Evolutionary conservation across 208 protist genomes (phyloP).

Genomic region (Wallacemonas sp.): DNA sequence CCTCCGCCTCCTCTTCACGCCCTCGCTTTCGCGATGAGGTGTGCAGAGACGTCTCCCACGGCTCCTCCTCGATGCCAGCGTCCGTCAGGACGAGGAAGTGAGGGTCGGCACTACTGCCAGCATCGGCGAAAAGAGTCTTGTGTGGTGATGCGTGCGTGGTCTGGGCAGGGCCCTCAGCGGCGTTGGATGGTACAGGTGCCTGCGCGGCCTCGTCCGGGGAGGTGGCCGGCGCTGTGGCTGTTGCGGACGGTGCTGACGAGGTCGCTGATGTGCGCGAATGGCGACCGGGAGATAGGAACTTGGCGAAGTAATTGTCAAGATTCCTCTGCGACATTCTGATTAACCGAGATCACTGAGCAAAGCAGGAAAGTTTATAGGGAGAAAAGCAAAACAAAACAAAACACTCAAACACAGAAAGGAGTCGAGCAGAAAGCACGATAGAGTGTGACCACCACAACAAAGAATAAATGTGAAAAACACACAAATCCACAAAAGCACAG

Average conservation of each 20-base stretch:
- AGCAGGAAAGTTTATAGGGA: too few relatives aligned
- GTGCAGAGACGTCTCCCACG: not conserved
- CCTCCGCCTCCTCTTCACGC: not conserved
- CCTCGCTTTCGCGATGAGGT: slow-evolving; percentile 6
- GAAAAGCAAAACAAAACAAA: too few relatives aligned
- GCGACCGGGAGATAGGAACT: slow-evolving; percentile 26
- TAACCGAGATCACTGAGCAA: too few relatives aligned
- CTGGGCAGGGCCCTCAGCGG: not conserved
- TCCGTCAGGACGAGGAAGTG: slow-evolving; percentile 19
- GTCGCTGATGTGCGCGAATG: too few relatives aligned
- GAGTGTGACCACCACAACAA: slow-evolving; percentile 10
- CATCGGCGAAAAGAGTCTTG: not conserved
- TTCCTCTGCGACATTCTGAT: slow-evolving; percentile 20
- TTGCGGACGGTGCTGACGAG: not conserved
- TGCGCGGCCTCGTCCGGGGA: slow-evolving; percentile 23
- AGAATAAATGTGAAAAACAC: slow-evolving; percentile 14
- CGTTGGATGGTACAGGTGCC: slow-evolving; percentile 12
- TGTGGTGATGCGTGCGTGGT: not conserved
- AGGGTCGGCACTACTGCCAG: not conserved
- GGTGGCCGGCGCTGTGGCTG: slow-evolving; percentile 2
- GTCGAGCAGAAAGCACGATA: not conserved
- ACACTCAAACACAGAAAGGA: not conserved
- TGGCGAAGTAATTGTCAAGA: slow-evolving; percentile 66
- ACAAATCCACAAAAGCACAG: not conserved
- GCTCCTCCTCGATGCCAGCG: slow-evolving; percentile 13